These are phyloP conservation scores for Fraxinus quadrangulata DNA, from an alignment of 257 asterid species.

Conservation along the genomic window DNA sequence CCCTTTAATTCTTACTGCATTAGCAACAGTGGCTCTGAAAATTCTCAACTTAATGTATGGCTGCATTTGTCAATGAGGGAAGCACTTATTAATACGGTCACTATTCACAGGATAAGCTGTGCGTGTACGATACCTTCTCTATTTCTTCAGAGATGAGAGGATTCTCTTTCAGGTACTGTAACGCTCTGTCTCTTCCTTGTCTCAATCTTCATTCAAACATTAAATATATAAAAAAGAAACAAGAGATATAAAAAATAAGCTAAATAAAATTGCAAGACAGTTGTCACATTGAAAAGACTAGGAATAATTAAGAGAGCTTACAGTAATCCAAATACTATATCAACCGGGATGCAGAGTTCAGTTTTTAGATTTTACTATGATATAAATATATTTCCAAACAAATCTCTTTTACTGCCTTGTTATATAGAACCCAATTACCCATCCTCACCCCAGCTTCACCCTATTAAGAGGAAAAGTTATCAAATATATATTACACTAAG, in stretches of 20 bases:
- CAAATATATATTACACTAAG: not conserved
- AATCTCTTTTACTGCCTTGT: not conserved
- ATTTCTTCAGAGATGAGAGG: conserved; percentile 71
- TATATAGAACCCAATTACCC: not conserved
- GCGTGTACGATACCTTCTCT: conserved; percentile 63
- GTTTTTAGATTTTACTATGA: not conserved
- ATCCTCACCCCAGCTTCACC: not conserved
- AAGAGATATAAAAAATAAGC: not conserved
- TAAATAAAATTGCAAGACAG: conserved; percentile 13
- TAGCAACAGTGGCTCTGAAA: too few species aligned
- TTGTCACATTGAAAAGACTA: not conserved
- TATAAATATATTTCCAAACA: not conserved
- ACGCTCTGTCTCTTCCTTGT: conserved; percentile 93
- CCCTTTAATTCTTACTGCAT: too few species aligned
- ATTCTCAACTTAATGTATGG: too few species aligned
- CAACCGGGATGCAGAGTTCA: not conserved
- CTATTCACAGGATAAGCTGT: conserved; percentile 6
- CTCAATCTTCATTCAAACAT: conserved; percentile 62
- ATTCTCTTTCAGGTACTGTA: conserved; percentile 82
- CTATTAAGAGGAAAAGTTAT: not conserved
- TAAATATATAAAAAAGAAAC: conserved; percentile 1
- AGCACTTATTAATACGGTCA: not conserved
- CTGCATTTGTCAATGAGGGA: too few species aligned
- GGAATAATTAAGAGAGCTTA: not conserved
- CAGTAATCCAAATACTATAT: not conserved